Evolutionary conservation across 2,329 filamentous ascomycete species (phyloP).

Genomic region (Sclerotinia minor): DNA sequence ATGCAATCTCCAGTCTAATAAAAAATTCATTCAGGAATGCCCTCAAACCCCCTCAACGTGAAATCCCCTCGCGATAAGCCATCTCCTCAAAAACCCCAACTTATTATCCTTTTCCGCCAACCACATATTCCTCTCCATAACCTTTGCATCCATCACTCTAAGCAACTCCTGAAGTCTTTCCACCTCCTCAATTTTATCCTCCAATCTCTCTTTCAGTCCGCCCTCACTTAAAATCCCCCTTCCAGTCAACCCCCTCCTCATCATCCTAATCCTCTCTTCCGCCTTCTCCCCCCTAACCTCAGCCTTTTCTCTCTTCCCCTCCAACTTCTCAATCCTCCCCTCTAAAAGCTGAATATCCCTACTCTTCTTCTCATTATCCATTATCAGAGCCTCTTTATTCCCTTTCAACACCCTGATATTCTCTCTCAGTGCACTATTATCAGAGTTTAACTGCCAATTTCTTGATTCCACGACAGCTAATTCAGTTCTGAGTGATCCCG

Average conservation of each 20-base stretch:
- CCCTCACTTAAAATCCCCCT: constrained; percentile 2
- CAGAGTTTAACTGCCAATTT: neutral
- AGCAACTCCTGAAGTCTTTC: neutral
- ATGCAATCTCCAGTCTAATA: neutral
- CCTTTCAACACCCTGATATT: neutral
- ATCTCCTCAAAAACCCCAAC: constrained; percentile 9
- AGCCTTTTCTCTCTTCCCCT: neutral
- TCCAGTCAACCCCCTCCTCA: constrained; percentile 13
- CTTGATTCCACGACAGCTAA: neutral
- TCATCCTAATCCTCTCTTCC: constrained; percentile 11
- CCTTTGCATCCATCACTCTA: neutral
- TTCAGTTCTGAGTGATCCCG: neutral
- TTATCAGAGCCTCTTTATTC: neutral
- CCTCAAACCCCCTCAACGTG: constrained; percentile 12
- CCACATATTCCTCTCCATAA: neutral
- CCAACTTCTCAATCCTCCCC: neutral
- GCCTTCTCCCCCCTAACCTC: neutral
- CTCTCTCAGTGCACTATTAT: neutral
- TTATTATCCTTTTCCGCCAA: constrained; percentile 8
- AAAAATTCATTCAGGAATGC: too few species aligned
- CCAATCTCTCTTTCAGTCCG: neutral
- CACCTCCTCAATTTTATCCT: constrained; percentile 2
- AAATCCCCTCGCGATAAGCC: constrained; percentile 1
- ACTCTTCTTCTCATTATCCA: neutral
- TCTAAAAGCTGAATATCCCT: neutral